Conservation (phyloP, 2,329 filamentous ascomycete species). For the Venturiaceae sp. region DNA sequence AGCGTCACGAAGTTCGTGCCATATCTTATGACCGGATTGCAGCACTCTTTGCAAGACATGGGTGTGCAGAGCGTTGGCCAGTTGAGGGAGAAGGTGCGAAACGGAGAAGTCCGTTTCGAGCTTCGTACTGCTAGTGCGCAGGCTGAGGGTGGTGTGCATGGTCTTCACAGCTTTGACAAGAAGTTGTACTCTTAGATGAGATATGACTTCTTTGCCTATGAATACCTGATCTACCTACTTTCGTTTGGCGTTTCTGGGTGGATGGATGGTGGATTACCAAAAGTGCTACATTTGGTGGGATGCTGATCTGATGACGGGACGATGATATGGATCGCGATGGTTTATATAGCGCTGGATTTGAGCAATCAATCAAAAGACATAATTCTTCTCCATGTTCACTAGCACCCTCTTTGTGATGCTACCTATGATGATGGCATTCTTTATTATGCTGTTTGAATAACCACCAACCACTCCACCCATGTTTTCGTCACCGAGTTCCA, state of each 20-base stretch:
- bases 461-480: no score
- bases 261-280: not conserved
- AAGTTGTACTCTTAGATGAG: constrained; percentile 81
- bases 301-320: not conserved
- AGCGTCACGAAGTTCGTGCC: constrained; percentile 93
- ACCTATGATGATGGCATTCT: no score
- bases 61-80: constrained; percentile 71
- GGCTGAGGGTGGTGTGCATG: constrained; percentile 92
- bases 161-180: constrained; percentile 98
- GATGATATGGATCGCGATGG: not conserved
- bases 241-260: not conserved
- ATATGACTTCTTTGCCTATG: not conserved
- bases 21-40: constrained; percentile 88
- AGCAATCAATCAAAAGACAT: not conserved
- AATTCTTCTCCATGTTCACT: not conserved
- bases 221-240: not conserved
- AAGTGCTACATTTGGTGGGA: not conserved
- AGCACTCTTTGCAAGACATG: constrained; percentile 96
- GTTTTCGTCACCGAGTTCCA: no score
- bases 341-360: not conserved
- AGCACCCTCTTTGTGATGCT: not conserved
- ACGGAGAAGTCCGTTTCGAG: constrained; percentile 81
- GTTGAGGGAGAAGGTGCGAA: constrained; percentile 64
- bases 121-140: constrained; percentile 88
- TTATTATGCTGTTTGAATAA: no score